Evolutionary conservation across 768 basidiomycete species (phyloP).

Genomic region (Boletus rufocinnamomeus): DNA sequence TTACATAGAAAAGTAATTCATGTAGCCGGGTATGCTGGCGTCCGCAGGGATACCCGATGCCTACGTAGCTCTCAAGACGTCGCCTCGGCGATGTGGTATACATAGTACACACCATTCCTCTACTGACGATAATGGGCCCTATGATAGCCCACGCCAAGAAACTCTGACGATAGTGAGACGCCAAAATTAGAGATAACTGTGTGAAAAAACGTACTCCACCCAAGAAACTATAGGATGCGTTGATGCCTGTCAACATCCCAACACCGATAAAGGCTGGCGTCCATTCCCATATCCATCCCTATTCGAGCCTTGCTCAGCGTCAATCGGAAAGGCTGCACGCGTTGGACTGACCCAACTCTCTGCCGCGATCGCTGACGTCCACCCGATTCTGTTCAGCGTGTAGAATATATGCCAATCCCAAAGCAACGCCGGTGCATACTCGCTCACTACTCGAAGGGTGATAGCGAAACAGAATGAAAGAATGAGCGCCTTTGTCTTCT

Average conservation of each 20-base stretch:
- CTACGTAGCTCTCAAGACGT: too few relatives aligned
- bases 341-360: conserved; percentile 2
- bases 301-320: neutral
- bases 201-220: conserved; percentile 35
- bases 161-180: conserved; percentile 34
- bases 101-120: too few relatives aligned
- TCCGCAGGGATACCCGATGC: too few relatives aligned
- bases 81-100: too few relatives aligned
- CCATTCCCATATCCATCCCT: conserved; percentile 30
- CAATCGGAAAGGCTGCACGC: neutral
- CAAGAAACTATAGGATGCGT: conserved; percentile 59
- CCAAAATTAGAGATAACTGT: neutral
- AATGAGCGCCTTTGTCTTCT: conserved; percentile 1
- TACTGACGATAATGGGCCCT: conserved; percentile 46
- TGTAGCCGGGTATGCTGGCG: too few relatives aligned
- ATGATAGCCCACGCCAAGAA: conserved; percentile 61
- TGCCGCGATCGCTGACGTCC: neutral
- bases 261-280: conserved; percentile 62
- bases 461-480: neutral
- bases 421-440: neutral
- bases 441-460: neutral
- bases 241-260: conserved; percentile 58
- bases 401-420: conserved; percentile 6
- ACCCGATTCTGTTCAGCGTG: neutral
- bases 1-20: too few relatives aligned